A percentile compares a stretch with the other conserved stretches of the same genome.
These are phyloP conservation scores for Agrostemma githago DNA, from an alignment of 148 eudicot species.

Conservation along the genomic window DNA sequence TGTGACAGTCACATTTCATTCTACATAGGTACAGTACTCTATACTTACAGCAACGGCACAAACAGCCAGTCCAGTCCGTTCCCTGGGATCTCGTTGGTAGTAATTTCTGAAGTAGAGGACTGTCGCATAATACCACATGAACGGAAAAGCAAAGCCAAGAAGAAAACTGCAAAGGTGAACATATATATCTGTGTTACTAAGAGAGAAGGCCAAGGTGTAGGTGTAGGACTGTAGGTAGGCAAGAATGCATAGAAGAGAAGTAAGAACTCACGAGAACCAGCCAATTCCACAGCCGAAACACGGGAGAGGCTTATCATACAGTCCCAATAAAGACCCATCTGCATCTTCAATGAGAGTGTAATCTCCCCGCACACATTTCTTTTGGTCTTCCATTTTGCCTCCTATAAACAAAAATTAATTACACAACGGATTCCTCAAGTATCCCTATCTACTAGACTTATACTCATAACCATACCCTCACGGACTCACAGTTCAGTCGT, in stretches of 20 bases:
- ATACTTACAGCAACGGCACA: slow-evolving; percentile 58
- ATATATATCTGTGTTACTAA: slow-evolving; percentile 6
- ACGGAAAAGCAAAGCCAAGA: slow-evolving; percentile 58
- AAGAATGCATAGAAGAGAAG: not conserved
- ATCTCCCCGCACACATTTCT: slow-evolving; percentile 27
- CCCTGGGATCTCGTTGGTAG: slow-evolving; percentile 66
- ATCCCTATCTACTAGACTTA: not conserved
- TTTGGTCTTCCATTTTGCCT: slow-evolving; percentile 29
- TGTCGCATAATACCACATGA: slow-evolving; percentile 65
- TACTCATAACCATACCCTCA: not conserved
- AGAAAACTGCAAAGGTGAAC: slow-evolving; percentile 38
- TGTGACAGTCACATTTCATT: not conserved
- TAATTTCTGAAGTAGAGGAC: slow-evolving; percentile 57
- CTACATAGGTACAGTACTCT: not conserved
- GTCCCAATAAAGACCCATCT: slow-evolving; percentile 37
- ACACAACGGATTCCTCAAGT: not conserved
- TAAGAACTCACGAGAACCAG: slow-evolving; percentile 54
- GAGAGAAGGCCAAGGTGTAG: not conserved
- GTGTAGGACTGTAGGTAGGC: not conserved
- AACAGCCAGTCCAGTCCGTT: slow-evolving; percentile 63
- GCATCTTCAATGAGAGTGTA: slow-evolving; percentile 29
- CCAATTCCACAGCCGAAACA: slow-evolving; percentile 68
- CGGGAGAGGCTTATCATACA: slow-evolving; percentile 60
- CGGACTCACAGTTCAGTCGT: not conserved
- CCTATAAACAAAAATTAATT: not conserved